Base-by-base conservation (phyloP, 768 basidiomycete species). In the Chalciporus chontae region DNA sequence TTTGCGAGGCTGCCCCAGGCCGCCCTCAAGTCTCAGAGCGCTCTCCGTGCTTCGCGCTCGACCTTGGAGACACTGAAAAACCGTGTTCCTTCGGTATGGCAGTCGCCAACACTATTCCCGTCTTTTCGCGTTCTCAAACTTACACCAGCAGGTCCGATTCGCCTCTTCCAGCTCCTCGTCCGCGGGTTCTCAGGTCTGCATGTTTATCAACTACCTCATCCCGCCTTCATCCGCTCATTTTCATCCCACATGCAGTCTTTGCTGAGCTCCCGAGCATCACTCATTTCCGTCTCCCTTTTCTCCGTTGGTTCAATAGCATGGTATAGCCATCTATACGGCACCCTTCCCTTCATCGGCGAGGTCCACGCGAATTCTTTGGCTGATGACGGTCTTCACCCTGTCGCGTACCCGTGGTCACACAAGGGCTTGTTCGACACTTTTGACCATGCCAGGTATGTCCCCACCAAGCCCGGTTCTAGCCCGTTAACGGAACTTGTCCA, bases 301-400 rank as follows among this genome's bases (percentile, higher is more conserved):
- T 81, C 94, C 41, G 88, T 73, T 54, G 96, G 96, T 54, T 87
- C 95, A 41, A 81, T 96, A 69, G 92, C 91, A 48, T 96, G 92
- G 92, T 99, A 99, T 77, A 86, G 90, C 61, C 87, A 94, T 69
- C 80, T 94, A 50, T 98, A 94, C 69, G 96, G 94, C 56, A 75
- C 80, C 26, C 76, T 94, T 49, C 91, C 94, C 27, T 92, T 98
- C 73, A 63, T 98, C 58, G 84, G 88, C 51, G 86, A 96, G 71
- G 95, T 87, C 6, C 90, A 91, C 66, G 96, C 96, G 41, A 93
- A 89, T 72, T 86, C 88, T 54, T 85, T 86, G 45, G 90, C 85
- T 40, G 96, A 99, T 57, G 93, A 93, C 59, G 96, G 96, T 53
- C 84, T 99, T 36, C 96, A 99, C 72, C 83, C 96, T 21, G 65